These are phyloP conservation scores for Primulina eburnea DNA, from an alignment of 257 asterid species.

Conservation along the genomic window DNA sequence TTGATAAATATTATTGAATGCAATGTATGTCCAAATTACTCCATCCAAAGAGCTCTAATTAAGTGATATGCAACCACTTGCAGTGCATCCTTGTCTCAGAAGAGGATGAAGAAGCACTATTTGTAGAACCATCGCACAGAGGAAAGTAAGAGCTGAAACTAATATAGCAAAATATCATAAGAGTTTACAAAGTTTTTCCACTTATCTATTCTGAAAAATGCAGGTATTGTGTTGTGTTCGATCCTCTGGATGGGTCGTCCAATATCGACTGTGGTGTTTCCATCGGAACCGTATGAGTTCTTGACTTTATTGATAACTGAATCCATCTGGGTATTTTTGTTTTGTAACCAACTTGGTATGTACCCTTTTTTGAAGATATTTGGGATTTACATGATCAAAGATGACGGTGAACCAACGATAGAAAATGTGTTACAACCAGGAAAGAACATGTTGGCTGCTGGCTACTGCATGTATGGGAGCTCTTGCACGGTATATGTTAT, in stretches of 20 bases:
- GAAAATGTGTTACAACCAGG: conserved; percentile 95
- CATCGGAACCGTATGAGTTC: conserved; percentile 73
- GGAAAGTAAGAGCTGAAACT: conserved; percentile 59
- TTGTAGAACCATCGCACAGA: conserved; percentile 69
- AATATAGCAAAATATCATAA: background rate
- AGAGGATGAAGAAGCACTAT: conserved; percentile 87
- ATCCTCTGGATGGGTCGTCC: conserved; percentile 97
- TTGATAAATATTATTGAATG: too few relatives aligned
- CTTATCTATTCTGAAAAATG: conserved; percentile 7
- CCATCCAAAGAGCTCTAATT: too few relatives aligned
- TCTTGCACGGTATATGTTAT: conserved; percentile 74
- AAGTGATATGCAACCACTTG: conserved; percentile 7
- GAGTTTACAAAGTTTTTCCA: background rate
- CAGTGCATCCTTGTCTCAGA: conserved; percentile 97
- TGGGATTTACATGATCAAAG: conserved; percentile 71
- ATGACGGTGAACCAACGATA: conserved; percentile 57
- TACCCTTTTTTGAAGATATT: conserved; percentile 55
- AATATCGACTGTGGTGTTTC: conserved; percentile 97
- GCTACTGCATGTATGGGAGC: conserved; percentile 98
- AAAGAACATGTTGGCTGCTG: conserved; percentile 88
- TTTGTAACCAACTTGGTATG: background rate
- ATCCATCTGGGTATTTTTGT: background rate
- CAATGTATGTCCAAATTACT: too few relatives aligned
- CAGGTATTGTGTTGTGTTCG: conserved; percentile 95
- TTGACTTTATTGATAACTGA: conserved; percentile 13